Percentiles rank a stretch among this genome's conserved stretches.
Evolutionary conservation across 192 early-diverging fungal species (phyloP).

Genomic region (Backusella parvicylindrica): DNA sequence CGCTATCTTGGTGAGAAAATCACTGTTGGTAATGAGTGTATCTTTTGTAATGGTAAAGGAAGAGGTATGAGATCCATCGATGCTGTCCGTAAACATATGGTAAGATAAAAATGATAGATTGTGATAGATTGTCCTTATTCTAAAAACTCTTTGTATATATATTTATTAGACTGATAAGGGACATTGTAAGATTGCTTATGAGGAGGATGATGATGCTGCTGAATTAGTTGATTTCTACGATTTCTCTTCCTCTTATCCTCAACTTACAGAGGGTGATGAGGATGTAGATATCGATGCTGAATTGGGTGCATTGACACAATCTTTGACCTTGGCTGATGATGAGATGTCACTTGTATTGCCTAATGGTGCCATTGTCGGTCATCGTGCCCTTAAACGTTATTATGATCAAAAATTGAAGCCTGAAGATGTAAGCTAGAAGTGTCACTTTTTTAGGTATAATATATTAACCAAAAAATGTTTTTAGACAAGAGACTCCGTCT

Average conservation of each 20-base stretch:
- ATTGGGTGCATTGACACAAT: conserved; percentile 31
- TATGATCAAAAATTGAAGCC: conserved; percentile 81
- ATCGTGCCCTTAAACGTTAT: conserved; percentile 75
- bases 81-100: conserved; percentile 94
- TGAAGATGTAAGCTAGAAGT: conserved; percentile 56
- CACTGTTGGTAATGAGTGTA: conserved; percentile 89
- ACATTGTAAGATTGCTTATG: conserved; percentile 96
- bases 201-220: conserved; percentile 84
- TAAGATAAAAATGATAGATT: conserved; percentile 9
- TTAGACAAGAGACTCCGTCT: conserved; percentile 64
- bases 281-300: conserved; percentile 45
- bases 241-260: conserved; percentile 84
- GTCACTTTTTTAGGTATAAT: no score
- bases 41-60: conserved; percentile 94
- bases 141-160: neutral
- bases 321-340: conserved; percentile 63
- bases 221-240: conserved; percentile 97
- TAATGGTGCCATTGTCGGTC: conserved; percentile 76
- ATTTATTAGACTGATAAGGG: conserved; percentile 73
- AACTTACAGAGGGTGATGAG: conserved; percentile 42
- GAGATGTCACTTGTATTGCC: conserved; percentile 87
- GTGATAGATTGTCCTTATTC: neutral
- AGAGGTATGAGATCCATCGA: conserved; percentile 79
- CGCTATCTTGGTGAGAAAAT: conserved; percentile 94
- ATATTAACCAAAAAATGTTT: no score